Evolutionary conservation across 176 grass and related monocot species (phyloP).

Genomic region (Carex pumila): DNA sequence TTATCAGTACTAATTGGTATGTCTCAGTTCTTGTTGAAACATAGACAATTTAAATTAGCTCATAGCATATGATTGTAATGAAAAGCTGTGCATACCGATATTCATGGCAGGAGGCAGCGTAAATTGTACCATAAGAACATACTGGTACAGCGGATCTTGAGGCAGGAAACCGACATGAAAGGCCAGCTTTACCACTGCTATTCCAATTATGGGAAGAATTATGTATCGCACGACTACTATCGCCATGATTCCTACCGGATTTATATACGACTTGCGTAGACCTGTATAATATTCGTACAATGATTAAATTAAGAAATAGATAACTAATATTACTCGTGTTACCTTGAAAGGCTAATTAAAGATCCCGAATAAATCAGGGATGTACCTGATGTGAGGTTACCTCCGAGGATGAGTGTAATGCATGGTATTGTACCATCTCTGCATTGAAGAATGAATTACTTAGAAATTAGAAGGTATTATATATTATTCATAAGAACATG

Average conservation of each 20-base stretch:
- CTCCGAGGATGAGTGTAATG: constrained; percentile 50
- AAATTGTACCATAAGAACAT: constrained; percentile 68
- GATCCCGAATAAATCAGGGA: background rate
- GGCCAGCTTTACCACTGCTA: constrained; percentile 32
- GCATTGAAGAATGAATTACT: constrained; percentile 4
- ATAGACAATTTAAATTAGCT: background rate
- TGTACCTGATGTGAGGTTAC: constrained; percentile 62
- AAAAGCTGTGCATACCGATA: constrained; percentile 27
- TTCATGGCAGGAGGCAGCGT: constrained; percentile 62
- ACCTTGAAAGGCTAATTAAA: background rate
- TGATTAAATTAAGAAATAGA: background rate
- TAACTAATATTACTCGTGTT: background rate
- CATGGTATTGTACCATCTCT: constrained; percentile 62
- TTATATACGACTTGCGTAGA: constrained; percentile 29
- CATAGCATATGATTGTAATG: background rate
- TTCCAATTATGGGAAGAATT: constrained; percentile 41
- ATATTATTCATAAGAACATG: background rate
- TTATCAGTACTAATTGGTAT: background rate
- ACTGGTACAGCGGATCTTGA: constrained; percentile 49
- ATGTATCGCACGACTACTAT: constrained; percentile 46
- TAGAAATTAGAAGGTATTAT: background rate
- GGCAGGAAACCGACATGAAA: constrained; percentile 41
- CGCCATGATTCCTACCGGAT: constrained; percentile 1
- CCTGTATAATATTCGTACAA: constrained; percentile 23
- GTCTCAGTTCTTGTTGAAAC: background rate